Conservation (phyloP, 1,284 basidiomycete genomes). For the Apiotrichum mycotoxinovorans region DNA sequence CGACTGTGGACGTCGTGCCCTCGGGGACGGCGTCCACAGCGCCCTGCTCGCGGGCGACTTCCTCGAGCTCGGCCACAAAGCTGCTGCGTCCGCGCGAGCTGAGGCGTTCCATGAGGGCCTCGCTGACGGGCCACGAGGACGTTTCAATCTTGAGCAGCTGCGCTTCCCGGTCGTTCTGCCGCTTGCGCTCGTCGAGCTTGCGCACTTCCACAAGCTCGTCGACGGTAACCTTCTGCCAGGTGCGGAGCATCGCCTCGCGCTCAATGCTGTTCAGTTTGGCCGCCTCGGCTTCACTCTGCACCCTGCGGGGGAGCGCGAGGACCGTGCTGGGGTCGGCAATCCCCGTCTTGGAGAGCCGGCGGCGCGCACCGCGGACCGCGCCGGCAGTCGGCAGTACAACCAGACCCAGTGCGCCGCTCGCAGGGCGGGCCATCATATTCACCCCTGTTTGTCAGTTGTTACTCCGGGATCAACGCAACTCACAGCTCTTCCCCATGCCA, state of each 20-base stretch:
- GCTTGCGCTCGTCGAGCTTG: not conserved
- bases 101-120: not conserved
- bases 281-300: conserved; percentile 2
- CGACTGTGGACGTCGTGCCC: not conserved
- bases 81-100: not conserved
- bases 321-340: not conserved
- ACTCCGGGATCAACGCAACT: conserved; percentile 30
- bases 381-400: conserved; percentile 16
- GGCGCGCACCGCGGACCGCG: conserved; percentile 10
- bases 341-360: not conserved
- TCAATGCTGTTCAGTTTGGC: not conserved
- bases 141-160: not conserved
- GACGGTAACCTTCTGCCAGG: not conserved
- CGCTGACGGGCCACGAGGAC: not conserved
- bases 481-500: conserved; percentile 1
- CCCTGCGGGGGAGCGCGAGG: conserved; percentile 4
- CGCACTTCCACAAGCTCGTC: not conserved
- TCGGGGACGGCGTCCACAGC: not conserved
- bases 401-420: conserved; percentile 36
- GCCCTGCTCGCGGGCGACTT: not conserved
- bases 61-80: not conserved
- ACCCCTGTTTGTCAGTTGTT: conserved; percentile 30
- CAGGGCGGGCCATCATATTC: conserved; percentile 54
- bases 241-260: conserved; percentile 1
- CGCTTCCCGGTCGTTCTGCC: not conserved